These are phyloP conservation scores for Lactuca sativa DNA, from an alignment of 129 eudicot species.

Conservation along the genomic window DNA sequence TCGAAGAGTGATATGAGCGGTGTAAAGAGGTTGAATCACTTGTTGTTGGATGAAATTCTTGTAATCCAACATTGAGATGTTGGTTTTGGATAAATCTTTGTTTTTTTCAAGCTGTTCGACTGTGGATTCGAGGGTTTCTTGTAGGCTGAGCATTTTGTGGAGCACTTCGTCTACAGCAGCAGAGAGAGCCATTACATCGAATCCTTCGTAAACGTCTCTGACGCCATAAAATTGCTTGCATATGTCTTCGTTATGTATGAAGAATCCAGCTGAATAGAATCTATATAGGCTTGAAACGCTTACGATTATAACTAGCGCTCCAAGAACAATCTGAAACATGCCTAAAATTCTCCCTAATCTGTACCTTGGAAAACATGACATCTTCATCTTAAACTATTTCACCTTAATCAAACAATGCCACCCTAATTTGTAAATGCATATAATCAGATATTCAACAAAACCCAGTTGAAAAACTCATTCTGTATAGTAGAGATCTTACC, in stretches of 20 bases:
- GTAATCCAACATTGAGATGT: slow-evolving; percentile 55
- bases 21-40: slow-evolving; percentile 80
- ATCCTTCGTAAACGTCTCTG: slow-evolving; percentile 42
- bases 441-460: not conserved
- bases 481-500: slow-evolving; percentile 13
- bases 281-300: slow-evolving; percentile 66
- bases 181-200: slow-evolving; percentile 56
- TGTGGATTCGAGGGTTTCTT: slow-evolving; percentile 62
- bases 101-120: slow-evolving; percentile 58
- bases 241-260: slow-evolving; percentile 62
- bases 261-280: slow-evolving; percentile 80
- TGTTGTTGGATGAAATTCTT: slow-evolving; percentile 69
- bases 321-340: slow-evolving; percentile 64
- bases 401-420: not conserved
- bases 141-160: slow-evolving; percentile 68
- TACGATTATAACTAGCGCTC: slow-evolving; percentile 68
- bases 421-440: not conserved
- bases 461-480: slow-evolving; percentile 13
- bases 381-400: slow-evolving; percentile 39
- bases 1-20: slow-evolving; percentile 86
- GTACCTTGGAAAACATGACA: slow-evolving; percentile 51
- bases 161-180: slow-evolving; percentile 72
- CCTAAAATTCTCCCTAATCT: slow-evolving; percentile 66
- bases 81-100: slow-evolving; percentile 36
- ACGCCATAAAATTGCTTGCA: slow-evolving; percentile 69